These are phyloP conservation scores for Xanthoconium separans DNA, from an alignment of 1,284 basidiomycete genomes.

Conservation along the genomic window DNA sequence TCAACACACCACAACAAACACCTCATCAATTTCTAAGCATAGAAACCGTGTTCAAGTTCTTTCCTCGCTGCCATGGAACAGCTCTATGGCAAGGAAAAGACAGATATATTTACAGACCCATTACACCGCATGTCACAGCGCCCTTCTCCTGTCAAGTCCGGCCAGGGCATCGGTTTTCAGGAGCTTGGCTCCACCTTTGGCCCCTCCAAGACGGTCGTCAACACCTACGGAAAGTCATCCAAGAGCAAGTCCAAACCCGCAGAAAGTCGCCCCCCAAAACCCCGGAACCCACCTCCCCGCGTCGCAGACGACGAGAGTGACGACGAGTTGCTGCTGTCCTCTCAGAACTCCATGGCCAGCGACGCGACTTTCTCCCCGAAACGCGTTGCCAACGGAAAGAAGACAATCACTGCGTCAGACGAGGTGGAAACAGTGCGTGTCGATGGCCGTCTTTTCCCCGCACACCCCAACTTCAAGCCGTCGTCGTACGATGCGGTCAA, in stretches of 20 bases:
- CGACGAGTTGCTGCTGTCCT: conserved; percentile 31
- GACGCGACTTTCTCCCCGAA: conserved; percentile 13
- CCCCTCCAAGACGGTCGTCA: conserved; percentile 1
- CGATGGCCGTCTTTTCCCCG: conserved; percentile 16
- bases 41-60: not conserved
- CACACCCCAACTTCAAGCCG: conserved; percentile 27
- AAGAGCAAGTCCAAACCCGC: conserved; percentile 16
- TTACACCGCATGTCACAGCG: conserved; percentile 27
- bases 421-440: conserved; percentile 17
- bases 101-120: conserved; percentile 15
- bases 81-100: conserved; percentile 4
- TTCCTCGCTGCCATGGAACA: conserved; percentile 23
- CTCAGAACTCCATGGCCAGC: conserved; percentile 22
- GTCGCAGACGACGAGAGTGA: conserved; percentile 24
- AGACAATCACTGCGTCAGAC: not conserved
- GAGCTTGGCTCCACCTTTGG: conserved; percentile 24
- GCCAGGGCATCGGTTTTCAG: conserved; percentile 29
- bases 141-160: conserved; percentile 26
- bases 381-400: conserved; percentile 12
- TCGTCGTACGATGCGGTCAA: conserved; percentile 9
- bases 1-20: conserved; percentile 32
- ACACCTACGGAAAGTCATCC: conserved; percentile 1
- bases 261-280: not conserved
- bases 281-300: not conserved
- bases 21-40: conserved; percentile 11